Evolutionary conservation across 1,284 basidiomycete species (phyloP), one percentile per base, ranked within the genome.

Genomic region (Malassezia equina): DNA sequence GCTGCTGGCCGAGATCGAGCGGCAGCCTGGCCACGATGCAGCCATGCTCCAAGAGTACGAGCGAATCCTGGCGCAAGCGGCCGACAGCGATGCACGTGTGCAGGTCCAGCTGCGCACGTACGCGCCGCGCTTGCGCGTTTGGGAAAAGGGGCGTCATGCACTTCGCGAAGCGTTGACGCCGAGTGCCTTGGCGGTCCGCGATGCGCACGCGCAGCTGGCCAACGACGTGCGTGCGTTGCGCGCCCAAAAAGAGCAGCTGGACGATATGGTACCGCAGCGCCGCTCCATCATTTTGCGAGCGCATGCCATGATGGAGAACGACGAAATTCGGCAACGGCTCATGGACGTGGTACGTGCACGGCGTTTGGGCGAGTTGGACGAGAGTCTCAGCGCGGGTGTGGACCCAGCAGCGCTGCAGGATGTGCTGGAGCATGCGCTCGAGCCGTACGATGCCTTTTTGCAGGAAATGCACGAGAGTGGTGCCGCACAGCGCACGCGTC

Each of bases 171-270:
- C 47, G 4, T 49, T 64, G 19, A 60, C 58, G 33, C 55, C 59
- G 7, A 62, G 59, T 34, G 55, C 61, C 7, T 61, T 59, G 3
- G 46, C 42, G 5, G 6, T 52, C 7, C 55, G 62, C 29, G 31
- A 36, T 9, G 29, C 19, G 27, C 46, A 31, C 32, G 27, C 28
- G 4, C 34, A 39, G 3, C 21, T 27, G 7, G 46, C 27, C 15
- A 24, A 8, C 29, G 41, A 39, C 17, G 23, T 79, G 44, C 83
- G 88, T 4, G 80, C 81, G 1, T 77, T 98, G 5, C 84, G 90
- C 13, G 80, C 81, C 0, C 80, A 83, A 9, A 78, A 95, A 7
- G 93, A 98, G 74, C 80, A 82, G 15, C 79, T 96, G 0, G 86
- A 93, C 53, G 84, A 87, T 36, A 67, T 89, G 7, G 81, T 81